Evolutionary conservation across 768 basidiomycete species (phyloP).

Genomic region (Hydnum rufescens): DNA sequence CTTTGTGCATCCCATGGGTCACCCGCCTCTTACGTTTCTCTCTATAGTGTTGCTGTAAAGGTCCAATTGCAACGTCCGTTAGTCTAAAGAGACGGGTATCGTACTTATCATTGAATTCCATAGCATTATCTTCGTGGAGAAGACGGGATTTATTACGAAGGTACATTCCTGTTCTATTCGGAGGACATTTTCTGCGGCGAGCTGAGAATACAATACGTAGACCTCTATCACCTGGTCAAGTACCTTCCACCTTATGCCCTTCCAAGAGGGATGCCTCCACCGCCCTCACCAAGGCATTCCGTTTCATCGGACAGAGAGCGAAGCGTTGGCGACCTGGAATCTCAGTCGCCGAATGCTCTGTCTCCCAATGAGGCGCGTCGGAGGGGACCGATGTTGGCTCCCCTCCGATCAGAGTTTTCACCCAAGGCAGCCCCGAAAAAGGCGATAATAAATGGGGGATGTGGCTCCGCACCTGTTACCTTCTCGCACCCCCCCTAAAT

Average conservation of each 20-base stretch:
- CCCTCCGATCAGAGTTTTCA: no score
- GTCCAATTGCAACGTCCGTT: neutral
- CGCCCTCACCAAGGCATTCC: neutral
- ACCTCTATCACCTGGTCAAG: slow-evolving; percentile 40
- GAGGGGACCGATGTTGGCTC: no score
- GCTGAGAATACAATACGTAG: slow-evolving; percentile 14
- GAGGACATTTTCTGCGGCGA: slow-evolving; percentile 31
- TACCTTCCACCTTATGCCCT: slow-evolving; percentile 34
- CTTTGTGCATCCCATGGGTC: neutral
- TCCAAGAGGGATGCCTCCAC: slow-evolving; percentile 7
- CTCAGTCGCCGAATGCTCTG: no score
- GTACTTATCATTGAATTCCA: neutral
- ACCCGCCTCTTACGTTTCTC: neutral
- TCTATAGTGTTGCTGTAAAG: slow-evolving; percentile 33
- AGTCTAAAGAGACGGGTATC: neutral
- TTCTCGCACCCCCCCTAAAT: slow-evolving; percentile 36
- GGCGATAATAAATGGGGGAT: slow-evolving; percentile 14
- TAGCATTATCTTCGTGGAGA: slow-evolving; percentile 43
- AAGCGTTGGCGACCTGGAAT: no score
- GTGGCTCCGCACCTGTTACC: slow-evolving; percentile 34
- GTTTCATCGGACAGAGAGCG: neutral
- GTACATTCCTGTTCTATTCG: no score
- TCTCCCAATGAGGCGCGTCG: no score
- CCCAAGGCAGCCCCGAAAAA: slow-evolving; percentile 5
- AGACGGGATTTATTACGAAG: slow-evolving; percentile 17